These are phyloP conservation scores for Daucus carota DNA, from an alignment of 129 eudicot species.

Conservation along the genomic window DNA sequence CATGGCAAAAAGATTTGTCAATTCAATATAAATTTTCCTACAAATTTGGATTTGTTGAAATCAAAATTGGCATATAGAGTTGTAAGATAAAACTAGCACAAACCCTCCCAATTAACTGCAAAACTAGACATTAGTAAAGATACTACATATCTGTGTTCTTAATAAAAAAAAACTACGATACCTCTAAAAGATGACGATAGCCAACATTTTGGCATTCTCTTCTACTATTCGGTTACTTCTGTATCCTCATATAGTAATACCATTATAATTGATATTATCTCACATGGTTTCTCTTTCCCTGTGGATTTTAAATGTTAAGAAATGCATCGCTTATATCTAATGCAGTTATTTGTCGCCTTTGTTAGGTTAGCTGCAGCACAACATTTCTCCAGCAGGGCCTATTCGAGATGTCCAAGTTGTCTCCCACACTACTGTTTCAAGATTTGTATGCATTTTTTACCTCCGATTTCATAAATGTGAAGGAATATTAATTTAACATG, in stretches of 20 bases:
- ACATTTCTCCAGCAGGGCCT: not conserved
- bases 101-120: not conserved
- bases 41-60: not conserved
- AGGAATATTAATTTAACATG: not conserved
- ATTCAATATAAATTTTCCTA: not conserved
- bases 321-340: not conserved
- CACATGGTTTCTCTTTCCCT: not conserved
- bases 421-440: not conserved
- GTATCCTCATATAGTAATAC: not conserved
- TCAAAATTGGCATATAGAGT: not conserved
- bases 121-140: not conserved
- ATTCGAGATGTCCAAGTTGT: not conserved
- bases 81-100: not conserved
- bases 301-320: too few species aligned
- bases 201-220: not conserved
- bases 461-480: not conserved
- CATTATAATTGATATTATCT: too few species aligned
- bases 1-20: not conserved
- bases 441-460: not conserved
- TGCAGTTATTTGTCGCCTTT: not conserved
- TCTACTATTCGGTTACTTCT: not conserved
- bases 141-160: not conserved
- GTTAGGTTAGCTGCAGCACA: not conserved
- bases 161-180: not conserved
- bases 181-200: not conserved